Evolutionary conservation across 495 filamentous ascomycete genomes (phyloP).

Genomic region (Annulohypoxylon stygium): DNA sequence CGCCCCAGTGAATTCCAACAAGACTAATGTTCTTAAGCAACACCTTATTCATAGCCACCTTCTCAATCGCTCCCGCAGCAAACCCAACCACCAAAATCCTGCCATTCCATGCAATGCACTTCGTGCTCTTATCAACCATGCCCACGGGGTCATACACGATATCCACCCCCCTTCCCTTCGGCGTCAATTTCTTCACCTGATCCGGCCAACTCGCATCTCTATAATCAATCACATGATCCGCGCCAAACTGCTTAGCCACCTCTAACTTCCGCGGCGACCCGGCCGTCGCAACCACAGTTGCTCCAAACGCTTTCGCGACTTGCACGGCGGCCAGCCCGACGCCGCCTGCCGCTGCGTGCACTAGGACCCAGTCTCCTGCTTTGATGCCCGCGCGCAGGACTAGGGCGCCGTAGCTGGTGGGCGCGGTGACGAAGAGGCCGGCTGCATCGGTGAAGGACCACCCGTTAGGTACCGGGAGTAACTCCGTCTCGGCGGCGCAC

Average conservation of each 20-base stretch:
- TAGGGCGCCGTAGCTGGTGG: slow-evolving; percentile 88
- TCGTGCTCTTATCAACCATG: slow-evolving; percentile 83
- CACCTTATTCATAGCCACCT: slow-evolving; percentile 90
- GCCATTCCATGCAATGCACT: slow-evolving; percentile 93
- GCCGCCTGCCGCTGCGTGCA: slow-evolving; percentile 93
- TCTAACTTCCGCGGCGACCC: slow-evolving; percentile 81
- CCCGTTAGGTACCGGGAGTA: slow-evolving; percentile 80
- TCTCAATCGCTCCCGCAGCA: slow-evolving; percentile 89
- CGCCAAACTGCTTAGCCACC: slow-evolving; percentile 82
- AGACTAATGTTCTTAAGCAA: slow-evolving; percentile 93
- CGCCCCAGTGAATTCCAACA: slow-evolving; percentile 92
- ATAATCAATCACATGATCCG: slow-evolving; percentile 87
- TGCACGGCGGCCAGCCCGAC: slow-evolving; percentile 94
- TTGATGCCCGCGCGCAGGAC: slow-evolving; percentile 82
- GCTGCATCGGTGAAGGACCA: slow-evolving; percentile 90
- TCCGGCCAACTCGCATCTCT: slow-evolving; percentile 78
- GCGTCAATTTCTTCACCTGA: slow-evolving; percentile 79
- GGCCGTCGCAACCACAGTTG: slow-evolving; percentile 90
- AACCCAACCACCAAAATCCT: slow-evolving; percentile 90
- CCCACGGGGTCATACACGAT: slow-evolving; percentile 91
- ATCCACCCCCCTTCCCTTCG: slow-evolving; percentile 78
- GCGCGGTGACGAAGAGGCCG: slow-evolving; percentile 90
- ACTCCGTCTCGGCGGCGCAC: slow-evolving; percentile 71
- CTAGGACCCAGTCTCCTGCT: slow-evolving; percentile 85
- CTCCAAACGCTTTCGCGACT: slow-evolving; percentile 89